Conservation (phyloP, 495 filamentous ascomycete genomes). For the Penicillium chermesinum region DNA sequence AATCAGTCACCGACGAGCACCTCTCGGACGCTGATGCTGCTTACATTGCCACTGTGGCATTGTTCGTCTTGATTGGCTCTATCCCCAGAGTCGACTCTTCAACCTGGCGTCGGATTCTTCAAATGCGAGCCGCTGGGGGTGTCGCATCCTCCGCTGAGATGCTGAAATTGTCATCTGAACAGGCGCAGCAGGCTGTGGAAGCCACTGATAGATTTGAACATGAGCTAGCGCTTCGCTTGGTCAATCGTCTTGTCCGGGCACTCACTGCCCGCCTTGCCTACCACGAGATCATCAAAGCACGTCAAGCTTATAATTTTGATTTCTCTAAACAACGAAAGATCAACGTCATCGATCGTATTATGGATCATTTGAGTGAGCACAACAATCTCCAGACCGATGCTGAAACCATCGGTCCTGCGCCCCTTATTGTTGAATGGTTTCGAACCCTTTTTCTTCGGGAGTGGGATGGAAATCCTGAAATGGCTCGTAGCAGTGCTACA, state of each 20-base stretch:
- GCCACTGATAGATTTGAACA: constrained; percentile 55
- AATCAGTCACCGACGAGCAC: constrained; percentile 27
- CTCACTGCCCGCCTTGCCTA: constrained; percentile 50
- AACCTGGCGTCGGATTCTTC: constrained; percentile 48
- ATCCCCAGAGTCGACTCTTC: constrained; percentile 39
- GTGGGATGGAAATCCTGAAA: constrained; percentile 70
- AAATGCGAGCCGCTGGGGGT: constrained; percentile 49
- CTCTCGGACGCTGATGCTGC: constrained; percentile 53
- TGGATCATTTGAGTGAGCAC: constrained; percentile 39
- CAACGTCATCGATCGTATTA: constrained; percentile 35
- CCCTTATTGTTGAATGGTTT: constrained; percentile 71
- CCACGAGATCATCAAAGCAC: constrained; percentile 46
- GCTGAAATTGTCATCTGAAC: constrained; percentile 27
- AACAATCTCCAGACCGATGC: constrained; percentile 29
- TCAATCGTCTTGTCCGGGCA: constrained; percentile 50
- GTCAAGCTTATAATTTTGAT: constrained; percentile 29
- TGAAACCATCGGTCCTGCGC: constrained; percentile 32
- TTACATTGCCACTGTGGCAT: constrained; percentile 48
- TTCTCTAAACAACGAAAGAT: constrained; percentile 24
- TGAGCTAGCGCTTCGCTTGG: constrained; percentile 53
- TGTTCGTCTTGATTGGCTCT: constrained; percentile 53
- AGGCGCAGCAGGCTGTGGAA: constrained; percentile 28
- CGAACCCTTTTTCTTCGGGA: constrained; percentile 66
- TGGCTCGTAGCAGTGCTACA: constrained; percentile 59
- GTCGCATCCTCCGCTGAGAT: constrained; percentile 45